phyloP scores from a whole-genome alignment of 495 filamentous ascomycete genomes.

The Clohesyomyces aquaticus region DNA sequence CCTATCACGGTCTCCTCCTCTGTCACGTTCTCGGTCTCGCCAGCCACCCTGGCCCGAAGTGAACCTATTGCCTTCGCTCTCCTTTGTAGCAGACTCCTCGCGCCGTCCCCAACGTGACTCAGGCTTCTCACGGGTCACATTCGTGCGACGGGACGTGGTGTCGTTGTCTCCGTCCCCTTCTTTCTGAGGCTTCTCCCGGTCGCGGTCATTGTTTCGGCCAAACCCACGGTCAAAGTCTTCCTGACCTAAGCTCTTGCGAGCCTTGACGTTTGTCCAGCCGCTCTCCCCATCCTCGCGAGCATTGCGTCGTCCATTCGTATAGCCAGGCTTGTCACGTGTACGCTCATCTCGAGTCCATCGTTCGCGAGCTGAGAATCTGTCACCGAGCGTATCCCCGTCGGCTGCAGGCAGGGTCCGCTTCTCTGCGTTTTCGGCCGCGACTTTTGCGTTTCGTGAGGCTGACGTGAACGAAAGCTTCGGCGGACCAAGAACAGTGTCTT shows the following conservation, averaged over 20 bases:
- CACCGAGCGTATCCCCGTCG: conserved; percentile 27
- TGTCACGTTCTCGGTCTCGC: conserved; percentile 57
- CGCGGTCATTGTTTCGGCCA: conserved; percentile 67
- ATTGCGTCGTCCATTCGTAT: conserved; percentile 52
- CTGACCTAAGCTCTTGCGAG: conserved; percentile 56
- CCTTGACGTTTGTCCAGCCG: conserved; percentile 63
- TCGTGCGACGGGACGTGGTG: conserved; percentile 19
- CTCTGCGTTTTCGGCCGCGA: conserved; percentile 15
- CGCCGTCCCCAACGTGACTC: conserved; percentile 48
- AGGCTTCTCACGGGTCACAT: conserved; percentile 24
- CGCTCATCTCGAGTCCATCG: conserved; percentile 37
- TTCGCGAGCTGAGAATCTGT: conserved; percentile 30
- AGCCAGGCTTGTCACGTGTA: conserved; percentile 49
- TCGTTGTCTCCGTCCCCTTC: conserved; percentile 33
- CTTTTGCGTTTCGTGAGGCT: conserved; percentile 55
- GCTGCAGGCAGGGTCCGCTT: conserved; percentile 16
- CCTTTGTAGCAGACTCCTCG: conserved; percentile 40
- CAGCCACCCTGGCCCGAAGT: conserved; percentile 36
- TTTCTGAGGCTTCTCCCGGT: conserved; percentile 60
- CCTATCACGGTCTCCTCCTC: conserved; percentile 61
- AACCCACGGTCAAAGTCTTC: conserved; percentile 60
- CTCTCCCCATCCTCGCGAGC: conserved; percentile 57
- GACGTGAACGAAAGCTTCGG: conserved; percentile 87
- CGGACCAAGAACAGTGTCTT: conserved; percentile 87
- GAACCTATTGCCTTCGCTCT: conserved; percentile 33